phyloP scores from a whole-genome alignment of 352 stramenopile species.

The Phytopythium mirpurense region DNA sequence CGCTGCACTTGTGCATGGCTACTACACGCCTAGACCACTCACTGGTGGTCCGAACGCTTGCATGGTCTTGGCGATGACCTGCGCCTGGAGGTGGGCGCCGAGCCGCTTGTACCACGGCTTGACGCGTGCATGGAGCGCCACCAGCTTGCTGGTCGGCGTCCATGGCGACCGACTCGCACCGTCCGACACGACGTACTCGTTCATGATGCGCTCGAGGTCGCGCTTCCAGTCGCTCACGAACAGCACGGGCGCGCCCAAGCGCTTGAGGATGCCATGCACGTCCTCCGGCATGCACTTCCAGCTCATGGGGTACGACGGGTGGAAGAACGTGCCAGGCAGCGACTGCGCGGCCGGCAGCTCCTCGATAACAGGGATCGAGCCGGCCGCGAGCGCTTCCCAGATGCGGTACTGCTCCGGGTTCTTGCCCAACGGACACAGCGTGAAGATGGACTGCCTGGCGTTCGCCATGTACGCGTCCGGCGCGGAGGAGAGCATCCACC shows the following conservation, averaged over 20 bases:
- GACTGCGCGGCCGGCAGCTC: conserved; percentile 31
- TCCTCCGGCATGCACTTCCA: conserved; percentile 56
- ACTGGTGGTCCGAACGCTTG: conserved; percentile 22
- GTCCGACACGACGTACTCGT: conserved; percentile 18
- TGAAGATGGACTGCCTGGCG: conserved; percentile 55
- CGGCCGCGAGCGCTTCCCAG: conserved; percentile 56
- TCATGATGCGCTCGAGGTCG: conserved; percentile 37
- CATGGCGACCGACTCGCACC: conserved; percentile 8
- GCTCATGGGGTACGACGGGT: conserved; percentile 50
- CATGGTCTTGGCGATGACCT: conserved; percentile 32
- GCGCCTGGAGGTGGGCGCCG: conserved; percentile 39
- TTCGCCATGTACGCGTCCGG: conserved; percentile 45
- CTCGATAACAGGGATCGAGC: conserved; percentile 62
- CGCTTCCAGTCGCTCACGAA: conserved; percentile 56
- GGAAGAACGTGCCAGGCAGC: conserved; percentile 41
- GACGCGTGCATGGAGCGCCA: conserved; percentile 24
- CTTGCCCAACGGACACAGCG: conserved; percentile 53
- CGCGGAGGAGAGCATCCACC: conserved; percentile 43
- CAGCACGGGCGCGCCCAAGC: conserved; percentile 44
- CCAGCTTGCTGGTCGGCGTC: conserved; percentile 23
- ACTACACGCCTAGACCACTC: too few relatives aligned
- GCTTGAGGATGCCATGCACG: conserved; percentile 43
- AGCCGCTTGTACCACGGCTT: conserved; percentile 33
- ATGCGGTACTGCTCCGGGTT: conserved; percentile 69
- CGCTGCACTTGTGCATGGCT: too few relatives aligned